These are phyloP conservation scores for Botrytis pseudocinerea DNA, from an alignment of 2,329 filamentous ascomycete genomes.

Conservation along the genomic window DNA sequence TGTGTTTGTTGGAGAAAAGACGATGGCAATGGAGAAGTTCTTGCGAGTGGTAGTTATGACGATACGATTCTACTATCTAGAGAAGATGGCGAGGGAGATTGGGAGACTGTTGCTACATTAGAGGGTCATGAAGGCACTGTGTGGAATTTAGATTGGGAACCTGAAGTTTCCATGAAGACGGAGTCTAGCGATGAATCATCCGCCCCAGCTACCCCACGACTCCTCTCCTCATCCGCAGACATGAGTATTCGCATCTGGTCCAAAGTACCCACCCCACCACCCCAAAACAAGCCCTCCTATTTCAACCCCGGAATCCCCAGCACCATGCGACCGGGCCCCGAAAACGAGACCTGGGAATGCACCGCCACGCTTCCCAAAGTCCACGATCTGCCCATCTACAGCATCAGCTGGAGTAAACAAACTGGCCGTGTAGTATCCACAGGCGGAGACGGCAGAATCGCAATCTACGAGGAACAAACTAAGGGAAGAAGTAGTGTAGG, in stretches of 20 bases:
- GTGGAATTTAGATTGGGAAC: conserved; percentile 81
- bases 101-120: conserved; percentile 83
- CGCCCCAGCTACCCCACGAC: conserved; percentile 53
- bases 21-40: conserved; percentile 63
- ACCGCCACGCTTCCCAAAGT: conserved; percentile 71
- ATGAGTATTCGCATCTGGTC: conserved; percentile 78
- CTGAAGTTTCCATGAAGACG: conserved; percentile 36
- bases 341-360: conserved; percentile 82
- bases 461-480: conserved; percentile 69
- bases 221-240: conserved; percentile 87
- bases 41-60: conserved; percentile 93
- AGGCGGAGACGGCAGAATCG: conserved; percentile 81
- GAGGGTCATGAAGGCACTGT: conserved; percentile 83
- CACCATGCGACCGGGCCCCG: conserved; percentile 72
- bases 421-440: conserved; percentile 82
- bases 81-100: conserved; percentile 85
- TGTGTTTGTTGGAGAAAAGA: conserved; percentile 87
- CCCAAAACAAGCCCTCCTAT: conserved; percentile 38
- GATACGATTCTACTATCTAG: conserved; percentile 82
- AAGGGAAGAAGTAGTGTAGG: conserved; percentile 36
- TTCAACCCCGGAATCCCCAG: conserved; percentile 69
- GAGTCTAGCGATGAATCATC: conserved; percentile 41
- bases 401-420: conserved; percentile 76
- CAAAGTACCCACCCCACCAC: conserved; percentile 44
- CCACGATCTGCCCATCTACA: conserved; percentile 82